These are phyloP conservation scores for Aspergillus kassunensis DNA, from an alignment of 495 filamentous ascomycete species.

Conservation along the genomic window DNA sequence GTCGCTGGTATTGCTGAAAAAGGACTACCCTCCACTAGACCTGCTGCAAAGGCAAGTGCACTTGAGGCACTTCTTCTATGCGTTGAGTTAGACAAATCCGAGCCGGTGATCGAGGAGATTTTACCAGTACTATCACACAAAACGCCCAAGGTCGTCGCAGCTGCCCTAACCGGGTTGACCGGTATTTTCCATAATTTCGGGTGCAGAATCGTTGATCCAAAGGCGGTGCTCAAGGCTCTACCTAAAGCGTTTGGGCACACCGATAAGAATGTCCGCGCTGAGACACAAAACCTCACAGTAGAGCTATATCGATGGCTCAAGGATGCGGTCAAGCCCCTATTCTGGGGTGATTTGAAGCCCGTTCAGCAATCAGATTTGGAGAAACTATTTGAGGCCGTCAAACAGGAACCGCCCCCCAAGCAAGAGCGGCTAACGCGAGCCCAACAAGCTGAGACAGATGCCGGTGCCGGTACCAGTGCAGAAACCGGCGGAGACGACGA, in stretches of 20 bases:
- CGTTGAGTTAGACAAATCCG: conserved; percentile 83
- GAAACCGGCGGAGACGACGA: conserved; percentile 48
- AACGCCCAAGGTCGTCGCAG: conserved; percentile 89
- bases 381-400: conserved; percentile 87
- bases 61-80: conserved; percentile 85
- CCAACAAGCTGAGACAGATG: conserved; percentile 74
- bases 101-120: conserved; percentile 85
- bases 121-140: conserved; percentile 84
- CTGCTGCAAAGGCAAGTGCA: conserved; percentile 81
- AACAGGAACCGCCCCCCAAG: conserved; percentile 81
- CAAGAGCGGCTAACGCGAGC: conserved; percentile 85
- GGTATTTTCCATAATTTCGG: conserved; percentile 88
- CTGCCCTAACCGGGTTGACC: conserved; percentile 72
- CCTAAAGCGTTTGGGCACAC: conserved; percentile 94
- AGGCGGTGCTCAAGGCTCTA: conserved; percentile 84
- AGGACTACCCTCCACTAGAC: conserved; percentile 78
- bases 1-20: conserved; percentile 84
- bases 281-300: conserved; percentile 85
- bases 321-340: conserved; percentile 97
- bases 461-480: conserved; percentile 56
- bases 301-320: conserved; percentile 97
- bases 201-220: conserved; percentile 94
- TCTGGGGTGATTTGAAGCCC: conserved; percentile 93
- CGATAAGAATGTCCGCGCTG: conserved; percentile 97
- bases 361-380: conserved; percentile 94